Conservation (phyloP, 2,329 filamentous ascomycete genomes). For the Exophiala viscosa region DNA sequence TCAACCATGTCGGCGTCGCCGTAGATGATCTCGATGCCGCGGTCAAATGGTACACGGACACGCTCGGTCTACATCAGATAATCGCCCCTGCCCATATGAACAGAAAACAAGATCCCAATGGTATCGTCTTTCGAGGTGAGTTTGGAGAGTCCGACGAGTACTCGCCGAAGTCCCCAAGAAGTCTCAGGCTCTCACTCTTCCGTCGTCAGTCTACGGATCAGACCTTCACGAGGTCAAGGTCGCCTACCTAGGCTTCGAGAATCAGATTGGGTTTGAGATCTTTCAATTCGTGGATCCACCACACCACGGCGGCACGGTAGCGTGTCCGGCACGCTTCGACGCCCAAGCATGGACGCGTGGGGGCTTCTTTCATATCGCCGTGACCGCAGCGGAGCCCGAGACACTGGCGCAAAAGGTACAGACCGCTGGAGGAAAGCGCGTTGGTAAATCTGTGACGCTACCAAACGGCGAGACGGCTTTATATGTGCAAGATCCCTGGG, state of each 20-base stretch:
- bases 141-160: background rate
- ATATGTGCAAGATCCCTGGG: slow-evolving; percentile 12
- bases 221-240: slow-evolving; percentile 2
- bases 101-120: background rate
- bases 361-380: slow-evolving; percentile 14
- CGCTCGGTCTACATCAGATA: slow-evolving; percentile 4
- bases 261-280: slow-evolving; percentile 6
- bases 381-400: background rate
- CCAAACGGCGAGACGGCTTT: slow-evolving; percentile 1
- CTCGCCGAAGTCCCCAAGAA: background rate
- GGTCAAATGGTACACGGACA: slow-evolving; percentile 2
- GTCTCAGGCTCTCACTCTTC: background rate
- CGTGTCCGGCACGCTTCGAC: background rate
- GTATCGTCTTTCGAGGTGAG: background rate
- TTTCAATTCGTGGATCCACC: slow-evolving; percentile 11
- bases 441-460: slow-evolving; percentile 3
- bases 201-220: background rate
- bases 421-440: background rate
- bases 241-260: slow-evolving; percentile 3
- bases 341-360: background rate
- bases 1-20: slow-evolving; percentile 12
- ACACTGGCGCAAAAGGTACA: background rate
- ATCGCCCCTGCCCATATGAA: background rate
- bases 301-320: background rate
- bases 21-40: slow-evolving; percentile 1